phyloP scores from a whole-genome alignment of 2,329 filamentous ascomycete species.

The Neoarthrinium moseri region DNA sequence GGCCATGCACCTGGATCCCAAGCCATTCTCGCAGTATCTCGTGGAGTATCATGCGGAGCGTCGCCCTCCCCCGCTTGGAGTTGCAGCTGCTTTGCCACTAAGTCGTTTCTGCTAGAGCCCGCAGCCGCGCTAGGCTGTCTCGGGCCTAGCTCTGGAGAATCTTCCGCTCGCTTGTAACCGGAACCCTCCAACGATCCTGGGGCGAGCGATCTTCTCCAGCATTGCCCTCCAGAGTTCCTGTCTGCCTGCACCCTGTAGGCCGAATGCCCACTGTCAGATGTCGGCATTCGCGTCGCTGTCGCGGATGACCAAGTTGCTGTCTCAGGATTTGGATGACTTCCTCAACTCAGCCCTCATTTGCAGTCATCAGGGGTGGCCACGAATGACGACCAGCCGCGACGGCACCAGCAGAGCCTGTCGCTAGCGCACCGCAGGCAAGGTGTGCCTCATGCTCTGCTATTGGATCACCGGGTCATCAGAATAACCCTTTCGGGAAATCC shows the following conservation, averaged over 20 bases:
- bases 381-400: too few relatives aligned
- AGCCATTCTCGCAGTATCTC: background rate
- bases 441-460: conserved; percentile 6
- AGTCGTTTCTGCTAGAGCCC: background rate
- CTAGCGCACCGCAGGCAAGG: conserved; percentile 5
- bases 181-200: background rate
- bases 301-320: conserved; percentile 1
- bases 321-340: too few relatives aligned
- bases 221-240: background rate
- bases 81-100: conserved; percentile 6
- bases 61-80: background rate
- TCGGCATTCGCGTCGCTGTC: background rate
- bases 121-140: conserved; percentile 3
- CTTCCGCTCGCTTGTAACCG: conserved; percentile 6
- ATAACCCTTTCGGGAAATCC: conserved; percentile 4
- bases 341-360: too few relatives aligned
- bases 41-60: background rate
- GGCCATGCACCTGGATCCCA: background rate
- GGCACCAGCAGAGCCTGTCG: conserved; percentile 1
- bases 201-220: background rate
- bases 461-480: conserved; percentile 4
- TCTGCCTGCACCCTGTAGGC: background rate
- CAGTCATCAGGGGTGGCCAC: too few relatives aligned
- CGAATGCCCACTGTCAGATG: background rate
- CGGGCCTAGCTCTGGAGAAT: conserved; percentile 1